Percentiles rank a stretch among this genome's conserved stretches.
phyloP scores from a whole-genome alignment of 371 early-diverging fungal genomes.

The Mortierella sp. region DNA sequence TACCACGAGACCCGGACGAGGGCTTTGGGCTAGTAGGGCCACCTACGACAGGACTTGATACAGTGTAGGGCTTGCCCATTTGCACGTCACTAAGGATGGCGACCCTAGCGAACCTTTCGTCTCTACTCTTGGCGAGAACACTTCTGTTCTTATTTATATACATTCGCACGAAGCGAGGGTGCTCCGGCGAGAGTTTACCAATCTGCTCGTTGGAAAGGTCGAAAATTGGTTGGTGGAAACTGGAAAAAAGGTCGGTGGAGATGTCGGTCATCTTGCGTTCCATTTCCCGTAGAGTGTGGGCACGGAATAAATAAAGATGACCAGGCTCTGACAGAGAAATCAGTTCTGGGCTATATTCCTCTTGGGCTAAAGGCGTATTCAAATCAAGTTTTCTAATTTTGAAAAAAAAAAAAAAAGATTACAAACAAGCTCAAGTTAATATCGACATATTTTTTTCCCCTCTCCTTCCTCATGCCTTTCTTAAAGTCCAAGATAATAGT shows the following conservation, averaged over 20 bases:
- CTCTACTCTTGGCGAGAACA: slow-evolving; percentile 45
- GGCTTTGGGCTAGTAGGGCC: not conserved
- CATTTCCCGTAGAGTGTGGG: slow-evolving; percentile 50
- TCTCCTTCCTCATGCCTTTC: not conserved
- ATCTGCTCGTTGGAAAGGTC: slow-evolving; percentile 29
- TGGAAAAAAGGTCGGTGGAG: slow-evolving; percentile 44
- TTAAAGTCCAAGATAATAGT: not conserved
- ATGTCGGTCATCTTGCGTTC: slow-evolving; percentile 50
- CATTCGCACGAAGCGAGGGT: slow-evolving; percentile 49
- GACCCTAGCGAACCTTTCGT: slow-evolving; percentile 46
- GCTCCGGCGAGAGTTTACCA: slow-evolving; percentile 37
- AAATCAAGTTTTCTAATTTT: slow-evolving; percentile 13
- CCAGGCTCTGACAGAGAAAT: slow-evolving; percentile 47
- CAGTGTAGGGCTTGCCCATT: slow-evolving; percentile 33
- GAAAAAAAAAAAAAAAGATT: not conserved
- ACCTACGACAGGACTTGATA: slow-evolving; percentile 5
- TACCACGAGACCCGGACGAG: slow-evolving; percentile 8
- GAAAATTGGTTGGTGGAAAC: slow-evolving; percentile 47
- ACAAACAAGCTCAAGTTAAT: not conserved
- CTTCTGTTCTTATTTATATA: slow-evolving; percentile 55
- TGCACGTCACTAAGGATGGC: slow-evolving; percentile 48
- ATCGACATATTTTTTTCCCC: not conserved
- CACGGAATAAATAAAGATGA: slow-evolving; percentile 49
- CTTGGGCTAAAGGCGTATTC: slow-evolving; percentile 36
- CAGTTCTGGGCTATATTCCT: slow-evolving; percentile 45